Base-by-base conservation (phyloP, 1,284 basidiomycete species). In the Cerrena zonata region DNA sequence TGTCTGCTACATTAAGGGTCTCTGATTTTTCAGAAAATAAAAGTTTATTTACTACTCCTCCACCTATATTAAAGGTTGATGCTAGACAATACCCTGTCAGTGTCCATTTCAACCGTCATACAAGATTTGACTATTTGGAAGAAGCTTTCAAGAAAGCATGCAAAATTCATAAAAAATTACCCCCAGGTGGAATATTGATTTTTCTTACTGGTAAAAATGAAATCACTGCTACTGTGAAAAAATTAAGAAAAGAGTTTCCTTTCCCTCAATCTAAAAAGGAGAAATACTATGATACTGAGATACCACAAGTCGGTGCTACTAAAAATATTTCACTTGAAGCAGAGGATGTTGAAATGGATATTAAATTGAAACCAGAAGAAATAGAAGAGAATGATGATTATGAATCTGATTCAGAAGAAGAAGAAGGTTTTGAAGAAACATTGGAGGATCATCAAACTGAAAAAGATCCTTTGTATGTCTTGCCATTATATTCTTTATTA, bases 1-100 rank as follows among this genome's bases (percentile, higher is more conserved):
- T 99, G 96, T 99, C 95, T 38, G 96, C 96, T 1, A 99, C 96
- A 0, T 79, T 99, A 4, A 89, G 94, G 23, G 88, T 98, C 22
- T 82, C 84, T 47, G 96, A 99, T 69, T 99, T 99, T 62, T 85
- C 89, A 1, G 82, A 89, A 54, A 99, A 99, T 69, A 78, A 72
- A 45, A 81, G 81, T 0, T 75, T 99, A 2, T 99, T 99, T 69
- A 57, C 83, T 0, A 75, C 73, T 0, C 83, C 91, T 3, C 95
- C 96, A 13, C 96, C 96, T 0, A 80, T 98, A 45, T 87, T 99
- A 65, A 88, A 84, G 59, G 88, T 99, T 51, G 77, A 84, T 22
- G 90, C 91, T 0, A 87, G 96, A 19, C 95, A 98, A 67, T 88
- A 98, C 69, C 91, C 94, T 0, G 96, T 99, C 27, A 95, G 94